Evolutionary conservation across 345 rosid species (phyloP), one percentile per base, ranked within the genome.

Genomic region (Sapria himalayana): DNA sequence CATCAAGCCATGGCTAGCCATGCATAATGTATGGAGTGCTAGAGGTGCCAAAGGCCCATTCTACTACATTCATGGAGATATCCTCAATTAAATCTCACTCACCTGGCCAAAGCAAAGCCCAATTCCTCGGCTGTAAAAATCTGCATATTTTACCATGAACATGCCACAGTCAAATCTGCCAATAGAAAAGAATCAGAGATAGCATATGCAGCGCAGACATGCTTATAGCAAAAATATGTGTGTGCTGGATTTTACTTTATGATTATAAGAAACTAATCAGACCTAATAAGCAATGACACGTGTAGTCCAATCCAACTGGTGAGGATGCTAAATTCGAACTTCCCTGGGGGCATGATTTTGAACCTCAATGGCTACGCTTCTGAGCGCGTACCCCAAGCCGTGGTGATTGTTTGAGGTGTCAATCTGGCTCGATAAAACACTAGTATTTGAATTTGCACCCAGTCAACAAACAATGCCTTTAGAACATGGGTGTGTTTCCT

Each of bases 91-190:
- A 13, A 4, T 9, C 10, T 22, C 20, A 38, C 54, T 52, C 57
- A 80, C 99, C 94, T 91, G 99, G 64, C 57, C 49, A 53, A 91
- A 91, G 65, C 78, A 78, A 43, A 91, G 85, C 29, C 62, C 72
- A 22, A 80, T 36, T 5, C 78, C 96, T 70, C 99, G 69, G 69
- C 96, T 78, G 57, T 70, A 78, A 38, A 80, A 91, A 54, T 91
- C 99, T 0, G 74, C 71, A 60, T 91, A 91, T 49, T 91, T 91
- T 33, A 91, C 70, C 99, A 91, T 91, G 64, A 91, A 91, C 71
- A 84, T 62, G 23, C 99, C 99, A 22, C 99, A 91, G 50, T 91
- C 99, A 53, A 57, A 91, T 70, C 99, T 91, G 73, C n/a, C 37
- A 19, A 60, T 7, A 49, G 8, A n/a, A 34, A 13, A 38, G 32